Percentiles rank a stretch among this genome's conserved stretches.
These are phyloP conservation scores for Lactarius quietus DNA, from an alignment of 768 basidiomycete species.

Conservation along the genomic window DNA sequence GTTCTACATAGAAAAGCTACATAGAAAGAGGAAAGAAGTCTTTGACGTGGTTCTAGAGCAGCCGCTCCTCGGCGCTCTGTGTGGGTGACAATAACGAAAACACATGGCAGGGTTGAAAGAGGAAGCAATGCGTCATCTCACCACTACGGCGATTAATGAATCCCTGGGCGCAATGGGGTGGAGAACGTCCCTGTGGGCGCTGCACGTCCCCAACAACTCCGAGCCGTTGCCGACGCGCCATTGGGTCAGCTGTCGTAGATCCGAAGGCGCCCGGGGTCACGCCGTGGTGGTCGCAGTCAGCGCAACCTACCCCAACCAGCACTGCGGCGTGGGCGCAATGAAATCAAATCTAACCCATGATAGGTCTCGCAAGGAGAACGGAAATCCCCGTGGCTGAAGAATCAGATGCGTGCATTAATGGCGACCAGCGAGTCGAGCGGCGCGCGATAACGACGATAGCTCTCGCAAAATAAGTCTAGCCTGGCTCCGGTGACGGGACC, in stretches of 20 bases:
- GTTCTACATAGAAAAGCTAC: not conserved
- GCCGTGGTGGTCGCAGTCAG: not conserved
- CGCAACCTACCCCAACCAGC: not conserved
- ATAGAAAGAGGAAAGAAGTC: not conserved
- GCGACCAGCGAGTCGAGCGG: too few species aligned
- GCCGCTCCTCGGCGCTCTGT: not conserved
- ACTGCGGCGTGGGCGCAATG: not conserved
- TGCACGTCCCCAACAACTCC: not conserved
- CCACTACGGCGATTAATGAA: not conserved
- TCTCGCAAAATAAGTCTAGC: too few species aligned
- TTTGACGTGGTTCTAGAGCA: not conserved
- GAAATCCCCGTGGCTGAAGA: not conserved
- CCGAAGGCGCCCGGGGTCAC: not conserved
- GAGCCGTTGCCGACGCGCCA: not conserved
- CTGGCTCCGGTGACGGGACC: too few species aligned
- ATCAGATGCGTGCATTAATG: too few species aligned
- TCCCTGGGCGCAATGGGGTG: not conserved
- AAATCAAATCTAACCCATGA: not conserved
- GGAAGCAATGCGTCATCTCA: not conserved
- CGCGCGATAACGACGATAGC: too few species aligned
- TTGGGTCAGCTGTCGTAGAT: not conserved
- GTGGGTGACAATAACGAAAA: not conserved
- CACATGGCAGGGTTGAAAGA: not conserved
- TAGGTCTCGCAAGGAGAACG: not conserved
- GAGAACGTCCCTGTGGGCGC: not conserved